Conservation (phyloP, 805 yeast genomes). For the Geotrichum ghanense region DNA sequence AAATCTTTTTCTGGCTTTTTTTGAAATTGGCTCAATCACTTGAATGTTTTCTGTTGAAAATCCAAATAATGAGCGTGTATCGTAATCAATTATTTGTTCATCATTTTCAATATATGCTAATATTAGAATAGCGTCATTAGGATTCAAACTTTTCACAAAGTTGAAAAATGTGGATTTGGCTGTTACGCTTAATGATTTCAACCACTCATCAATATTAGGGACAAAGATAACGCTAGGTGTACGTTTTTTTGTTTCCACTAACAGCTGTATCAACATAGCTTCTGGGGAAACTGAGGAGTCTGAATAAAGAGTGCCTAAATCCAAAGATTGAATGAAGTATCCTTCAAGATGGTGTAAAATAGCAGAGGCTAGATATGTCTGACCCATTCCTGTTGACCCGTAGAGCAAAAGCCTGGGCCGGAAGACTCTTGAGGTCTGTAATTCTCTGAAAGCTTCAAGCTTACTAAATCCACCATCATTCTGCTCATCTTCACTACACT, state of each 20-base stretch:
- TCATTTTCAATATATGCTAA: slow-evolving; percentile 57
- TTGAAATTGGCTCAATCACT: slow-evolving; percentile 32
- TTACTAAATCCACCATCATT: slow-evolving; percentile 55
- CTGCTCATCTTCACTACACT: slow-evolving; percentile 45
- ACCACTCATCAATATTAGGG: slow-evolving; percentile 76
- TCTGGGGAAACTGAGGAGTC: slow-evolving; percentile 79
- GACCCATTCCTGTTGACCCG: slow-evolving; percentile 77
- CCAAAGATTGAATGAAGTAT: slow-evolving; percentile 77
- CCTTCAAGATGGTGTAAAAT: slow-evolving; percentile 77
- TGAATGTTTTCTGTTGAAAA: slow-evolving; percentile 38
- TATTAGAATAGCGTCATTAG: slow-evolving; percentile 63
- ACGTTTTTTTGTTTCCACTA: slow-evolving; percentile 80
- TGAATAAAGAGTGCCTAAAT: slow-evolving; percentile 61
- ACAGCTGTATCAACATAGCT: slow-evolving; percentile 68
- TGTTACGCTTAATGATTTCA: slow-evolving; percentile 50
- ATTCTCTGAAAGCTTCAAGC: slow-evolving; percentile 44
- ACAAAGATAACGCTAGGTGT: slow-evolving; percentile 78
- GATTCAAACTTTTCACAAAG: slow-evolving; percentile 52
- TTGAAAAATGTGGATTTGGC: slow-evolving; percentile 65
- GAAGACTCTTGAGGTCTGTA: slow-evolving; percentile 53
- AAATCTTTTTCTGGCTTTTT: slow-evolving; percentile 40
- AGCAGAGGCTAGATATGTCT: slow-evolving; percentile 74
- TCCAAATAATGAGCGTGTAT: slow-evolving; percentile 48
- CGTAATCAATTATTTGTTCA: slow-evolving; percentile 32
- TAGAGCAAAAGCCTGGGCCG: slow-evolving; percentile 69